phyloP scores from a whole-genome alignment of 2,329 filamentous ascomycete genomes.

The Monilinia fructigena region DNA sequence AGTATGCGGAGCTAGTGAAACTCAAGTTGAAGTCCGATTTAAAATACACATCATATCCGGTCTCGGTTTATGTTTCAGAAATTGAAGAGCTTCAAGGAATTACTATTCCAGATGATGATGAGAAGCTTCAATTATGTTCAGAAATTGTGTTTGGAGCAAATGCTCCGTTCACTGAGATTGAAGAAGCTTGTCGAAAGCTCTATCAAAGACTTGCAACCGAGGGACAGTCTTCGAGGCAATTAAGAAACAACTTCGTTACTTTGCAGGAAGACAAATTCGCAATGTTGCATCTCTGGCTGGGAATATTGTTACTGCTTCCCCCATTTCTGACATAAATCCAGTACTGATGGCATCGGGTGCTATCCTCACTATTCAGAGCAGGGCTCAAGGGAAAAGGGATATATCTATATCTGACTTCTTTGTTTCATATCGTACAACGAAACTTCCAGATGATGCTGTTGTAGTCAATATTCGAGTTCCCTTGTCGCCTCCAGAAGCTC shows the following conservation, averaged over 20 bases:
- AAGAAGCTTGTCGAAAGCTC: constrained; percentile 50
- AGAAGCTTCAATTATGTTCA: constrained; percentile 51
- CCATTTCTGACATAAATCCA: constrained; percentile 92
- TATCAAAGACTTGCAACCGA: constrained; percentile 59
- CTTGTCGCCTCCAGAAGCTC: constrained; percentile 60
- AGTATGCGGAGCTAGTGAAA: constrained; percentile 92
- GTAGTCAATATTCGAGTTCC: constrained; percentile 83
- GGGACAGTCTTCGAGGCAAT: constrained; percentile 68
- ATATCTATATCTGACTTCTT: constrained; percentile 89
- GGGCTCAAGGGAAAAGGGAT: constrained; percentile 22
- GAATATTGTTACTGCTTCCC: constrained; percentile 88
- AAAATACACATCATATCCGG: constrained; percentile 87
- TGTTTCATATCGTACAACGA: constrained; percentile 81
- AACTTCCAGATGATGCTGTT: constrained; percentile 75
- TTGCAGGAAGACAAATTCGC: constrained; percentile 89
- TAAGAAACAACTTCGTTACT: constrained; percentile 87
- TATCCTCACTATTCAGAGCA: constrained; percentile 69
- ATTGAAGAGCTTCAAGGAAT: constrained; percentile 86
- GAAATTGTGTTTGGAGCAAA: constrained; percentile 70
- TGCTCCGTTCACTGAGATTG: constrained; percentile 83
- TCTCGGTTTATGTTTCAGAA: constrained; percentile 87
- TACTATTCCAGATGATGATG: constrained; percentile 67
- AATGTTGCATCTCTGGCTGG: constrained; percentile 94
- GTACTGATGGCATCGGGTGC: constrained; percentile 85
- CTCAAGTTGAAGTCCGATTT: constrained; percentile 96